These are phyloP conservation scores for Omphalotus guepiniiformis DNA, from an alignment of 768 basidiomycete species.

Conservation along the genomic window DNA sequence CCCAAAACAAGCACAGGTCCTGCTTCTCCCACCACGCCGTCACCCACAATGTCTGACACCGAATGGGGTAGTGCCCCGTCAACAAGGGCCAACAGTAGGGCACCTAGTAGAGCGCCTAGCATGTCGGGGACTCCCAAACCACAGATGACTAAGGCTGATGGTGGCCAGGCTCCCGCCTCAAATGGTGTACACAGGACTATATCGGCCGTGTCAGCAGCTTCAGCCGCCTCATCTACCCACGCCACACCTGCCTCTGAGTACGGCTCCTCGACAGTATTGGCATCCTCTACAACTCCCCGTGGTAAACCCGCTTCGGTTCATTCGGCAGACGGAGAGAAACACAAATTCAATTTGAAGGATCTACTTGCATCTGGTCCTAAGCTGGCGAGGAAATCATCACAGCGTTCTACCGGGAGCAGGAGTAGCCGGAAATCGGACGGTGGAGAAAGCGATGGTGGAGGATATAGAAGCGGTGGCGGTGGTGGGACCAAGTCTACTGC, in stretches of 20 bases:
- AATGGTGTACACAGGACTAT: constrained; percentile 3
- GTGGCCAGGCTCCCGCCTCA: not conserved
- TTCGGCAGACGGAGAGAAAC: constrained; percentile 53
- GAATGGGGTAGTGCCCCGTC: constrained; percentile 46
- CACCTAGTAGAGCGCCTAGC: constrained; percentile 36
- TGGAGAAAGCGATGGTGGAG: constrained; percentile 8
- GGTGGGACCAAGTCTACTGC: constrained; percentile 38
- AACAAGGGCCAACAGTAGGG: constrained; percentile 41
- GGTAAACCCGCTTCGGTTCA: constrained; percentile 41
- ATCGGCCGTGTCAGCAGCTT: not conserved
- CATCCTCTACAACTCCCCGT: constrained; percentile 22
- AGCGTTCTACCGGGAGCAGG: constrained; percentile 49
- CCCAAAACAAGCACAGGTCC: not conserved
- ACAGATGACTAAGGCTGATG: constrained; percentile 1
- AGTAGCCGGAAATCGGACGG: constrained; percentile 9
- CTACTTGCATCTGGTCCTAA: constrained; percentile 73
- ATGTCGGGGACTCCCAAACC: constrained; percentile 29
- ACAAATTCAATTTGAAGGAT: constrained; percentile 82
- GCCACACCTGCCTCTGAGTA: constrained; percentile 4
- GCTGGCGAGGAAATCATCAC: constrained; percentile 65
- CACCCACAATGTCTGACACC: constrained; percentile 42
- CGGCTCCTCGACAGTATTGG: not conserved
- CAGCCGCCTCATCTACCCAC: not conserved
- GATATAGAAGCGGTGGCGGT: constrained; percentile 1
- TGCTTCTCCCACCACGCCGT: constrained; percentile 8